Base-by-base conservation (phyloP, 352 stramenopile genomes). In the Pythium folliculosum region DNA sequence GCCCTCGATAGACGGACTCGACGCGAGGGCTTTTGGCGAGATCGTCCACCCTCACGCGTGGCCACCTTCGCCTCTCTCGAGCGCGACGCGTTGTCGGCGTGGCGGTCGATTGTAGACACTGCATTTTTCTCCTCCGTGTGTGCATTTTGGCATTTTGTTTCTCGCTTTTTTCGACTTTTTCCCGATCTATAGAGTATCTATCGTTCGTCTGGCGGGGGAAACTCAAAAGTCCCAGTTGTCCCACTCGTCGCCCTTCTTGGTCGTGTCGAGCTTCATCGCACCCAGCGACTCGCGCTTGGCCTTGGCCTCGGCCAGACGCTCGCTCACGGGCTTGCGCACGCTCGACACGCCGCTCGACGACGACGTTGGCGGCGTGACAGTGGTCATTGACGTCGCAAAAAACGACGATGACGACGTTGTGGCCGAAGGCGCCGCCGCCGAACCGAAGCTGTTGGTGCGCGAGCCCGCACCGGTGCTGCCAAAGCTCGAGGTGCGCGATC, bases 151-250 rank as follows among this genome's bases (percentile, higher is more conserved):
- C 6, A 12, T 40, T 12, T 12, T 38, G 12, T n/a, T n/a, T n/a
- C n/a, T 12, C 30, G 2, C 6, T 56, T 37, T 38, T 38, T 57
- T 56, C 23, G 3, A 21, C 37, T n/a, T 30, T 17, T 60, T 40
- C 12, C n/a, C n/a, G n/a, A n/a, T 57, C 47, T 50, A 64, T 64
- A 54, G 56, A 63, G 56, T 47, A n/a, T 65, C 32, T 51, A 59
- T 47, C 23, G n/a, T n/a, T n/a, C n/a, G n/a, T n/a, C n/a, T n/a
- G n/a, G n/a, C n/a, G n/a, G n/a, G n/a, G n/a, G n/a, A n/a, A n/a
- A n/a, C 21, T 54, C 40, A 92, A 56, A 92, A 93, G 65, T 91
- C 80, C 85, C 85, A 93, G 60, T 91, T 88, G 62, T 86, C 78
- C 85, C 85, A 93, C 57, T 93, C 80, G 63, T 93, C 83, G 23